Evolutionary conservation across 1,139 yeast species (phyloP), one percentile per base, ranked within the genome.

Genomic region (Candida sp.): DNA sequence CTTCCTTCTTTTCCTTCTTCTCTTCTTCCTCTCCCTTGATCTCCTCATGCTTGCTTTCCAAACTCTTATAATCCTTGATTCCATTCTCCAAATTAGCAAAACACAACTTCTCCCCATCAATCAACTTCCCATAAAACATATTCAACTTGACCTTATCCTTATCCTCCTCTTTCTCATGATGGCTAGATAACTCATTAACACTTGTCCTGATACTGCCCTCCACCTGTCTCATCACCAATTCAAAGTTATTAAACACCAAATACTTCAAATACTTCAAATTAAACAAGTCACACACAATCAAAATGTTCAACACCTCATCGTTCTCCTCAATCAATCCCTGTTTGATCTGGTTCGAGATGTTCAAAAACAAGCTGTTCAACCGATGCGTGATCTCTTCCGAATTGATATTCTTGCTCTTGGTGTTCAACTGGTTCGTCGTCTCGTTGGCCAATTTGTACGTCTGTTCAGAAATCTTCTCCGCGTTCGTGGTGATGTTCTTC

Each of bases 101-200:
- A 43, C 96, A 89, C 54, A 93, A 79, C 66, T 93, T 93, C 61
- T 89, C 96, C n/a, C 96, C 98, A 63, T 90, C 97, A 45, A 84
- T 81, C 3, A 84, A 63, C 56, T 89, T 88, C 7, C 98, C 98
- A 44, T 80, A 75, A 64, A 92, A 90, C 61, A 90, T 69, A 57
- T 88, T 88, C 63, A 93, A 78, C 51, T 83, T 81, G 34, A 83
- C 51, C 33, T 54, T 50, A 12, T 47, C 43, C 59, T 66, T 28
- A 26, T 37, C 32, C 11, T 17, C 17, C 3, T 28, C 9, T 3
- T 37, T 28, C 11, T 43, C 39, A 44, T 55, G 48, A 63, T 81
- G 70, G 61, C 83, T 80, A 70, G 80, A 72, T 57, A 72, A 73
- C 69, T 84, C 81, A 60, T 77, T 78, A 7, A 85, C 83, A 54